A percentile compares a stretch with the other conserved stretches of the same genome.
phyloP scores from a whole-genome alignment of 2,329 filamentous ascomycete genomes.

The Pseudonectria buxi region DNA sequence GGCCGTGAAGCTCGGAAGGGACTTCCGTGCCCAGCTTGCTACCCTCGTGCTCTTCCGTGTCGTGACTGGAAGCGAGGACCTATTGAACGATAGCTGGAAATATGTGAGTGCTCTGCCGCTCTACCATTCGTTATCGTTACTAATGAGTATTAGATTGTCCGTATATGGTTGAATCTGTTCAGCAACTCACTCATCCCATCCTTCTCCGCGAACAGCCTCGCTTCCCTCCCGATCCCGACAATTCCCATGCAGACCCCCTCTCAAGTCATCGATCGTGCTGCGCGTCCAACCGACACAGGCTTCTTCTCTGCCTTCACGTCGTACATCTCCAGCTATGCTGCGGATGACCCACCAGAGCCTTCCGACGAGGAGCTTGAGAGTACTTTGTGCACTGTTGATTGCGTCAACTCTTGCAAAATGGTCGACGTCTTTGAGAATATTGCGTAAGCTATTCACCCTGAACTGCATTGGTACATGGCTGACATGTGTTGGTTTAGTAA shows the following conservation, averaged over 20 bases:
- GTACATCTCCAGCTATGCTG: slow-evolving; percentile 97
- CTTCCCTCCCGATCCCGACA: slow-evolving; percentile 62
- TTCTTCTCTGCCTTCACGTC: slow-evolving; percentile 92
- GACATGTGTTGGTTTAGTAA: slow-evolving; percentile 21
- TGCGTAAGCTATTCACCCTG: slow-evolving; percentile 46
- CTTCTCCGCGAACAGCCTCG: slow-evolving; percentile 59
- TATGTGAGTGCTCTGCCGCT: slow-evolving; percentile 48
- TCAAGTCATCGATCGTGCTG: slow-evolving; percentile 83
- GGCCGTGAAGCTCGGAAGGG: slow-evolving; percentile 88
- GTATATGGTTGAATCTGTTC: slow-evolving; percentile 92
- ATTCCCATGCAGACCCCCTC: slow-evolving; percentile 89
- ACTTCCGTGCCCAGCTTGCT: slow-evolving; percentile 88
- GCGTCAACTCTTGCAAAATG: slow-evolving; percentile 83
- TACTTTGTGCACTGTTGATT: slow-evolving; percentile 89
- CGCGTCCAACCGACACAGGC: slow-evolving; percentile 70
- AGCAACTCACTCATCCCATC: slow-evolving; percentile 87
- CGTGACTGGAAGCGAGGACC: slow-evolving; percentile 73
- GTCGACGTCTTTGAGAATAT: slow-evolving; percentile 78
- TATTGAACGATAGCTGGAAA: slow-evolving; percentile 72
- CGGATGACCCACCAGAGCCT: slow-evolving; percentile 93
- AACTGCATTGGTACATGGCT: background rate
- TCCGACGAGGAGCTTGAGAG: slow-evolving; percentile 96
- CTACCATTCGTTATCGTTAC: background rate
- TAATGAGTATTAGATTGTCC: slow-evolving; percentile 57
- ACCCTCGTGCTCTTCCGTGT: slow-evolving; percentile 94